Conservation (phyloP, 257 asterid genomes). For the Linaria vulgaris region DNA sequence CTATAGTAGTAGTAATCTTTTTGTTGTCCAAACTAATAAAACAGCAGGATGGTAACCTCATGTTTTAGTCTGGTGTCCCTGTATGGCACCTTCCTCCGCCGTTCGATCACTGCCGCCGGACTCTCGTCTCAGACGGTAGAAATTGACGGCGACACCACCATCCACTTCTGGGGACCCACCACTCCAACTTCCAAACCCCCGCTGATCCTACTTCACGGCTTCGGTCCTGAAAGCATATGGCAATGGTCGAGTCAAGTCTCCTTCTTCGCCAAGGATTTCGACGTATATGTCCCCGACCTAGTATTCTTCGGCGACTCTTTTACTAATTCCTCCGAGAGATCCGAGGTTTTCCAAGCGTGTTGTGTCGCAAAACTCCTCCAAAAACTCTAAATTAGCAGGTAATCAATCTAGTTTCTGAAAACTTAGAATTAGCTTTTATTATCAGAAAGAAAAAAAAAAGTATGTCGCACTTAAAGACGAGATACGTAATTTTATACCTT, state of each 20-base stretch:
- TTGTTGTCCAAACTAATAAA: background rate
- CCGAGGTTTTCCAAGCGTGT: conserved; percentile 73
- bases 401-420: no score
- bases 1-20: no score
- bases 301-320: conserved; percentile 66
- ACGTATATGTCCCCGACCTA: conserved; percentile 67
- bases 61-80: conserved; percentile 60
- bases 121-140: conserved; percentile 48
- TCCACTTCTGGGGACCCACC: conserved; percentile 74
- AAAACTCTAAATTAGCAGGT: conserved; percentile 43
- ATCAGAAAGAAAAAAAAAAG: no score
- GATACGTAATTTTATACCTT: no score
- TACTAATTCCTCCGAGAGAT: conserved; percentile 46
- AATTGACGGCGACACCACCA: conserved; percentile 59
- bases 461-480: no score
- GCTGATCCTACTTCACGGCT: conserved; percentile 68
- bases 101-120: conserved; percentile 58
- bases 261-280: conserved; percentile 47
- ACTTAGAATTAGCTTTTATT: no score
- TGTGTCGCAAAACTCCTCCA: conserved; percentile 51
- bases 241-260: conserved; percentile 71
- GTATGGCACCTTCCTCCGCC: conserved; percentile 46
- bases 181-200: conserved; percentile 44
- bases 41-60: conserved; percentile 18
- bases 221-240: conserved; percentile 69